These are phyloP conservation scores for Begonia loranthoides DNA, from an alignment of 306 rosid species.

Conservation along the genomic window DNA sequence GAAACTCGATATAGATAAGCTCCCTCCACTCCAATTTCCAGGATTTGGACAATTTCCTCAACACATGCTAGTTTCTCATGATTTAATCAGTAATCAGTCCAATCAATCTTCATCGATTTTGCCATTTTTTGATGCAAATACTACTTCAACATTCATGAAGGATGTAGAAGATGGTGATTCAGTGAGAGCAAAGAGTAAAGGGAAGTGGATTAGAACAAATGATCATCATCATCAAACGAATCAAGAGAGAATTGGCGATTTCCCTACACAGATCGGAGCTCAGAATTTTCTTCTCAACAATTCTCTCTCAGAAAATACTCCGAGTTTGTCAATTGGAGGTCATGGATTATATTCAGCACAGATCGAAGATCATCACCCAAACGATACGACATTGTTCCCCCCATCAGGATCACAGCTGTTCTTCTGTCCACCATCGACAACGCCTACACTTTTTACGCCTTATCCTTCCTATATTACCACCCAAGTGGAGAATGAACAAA, in stretches of 20 bases:
- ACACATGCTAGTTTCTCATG: conserved; percentile 21
- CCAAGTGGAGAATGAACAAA: conserved; percentile 12
- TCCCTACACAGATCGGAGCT: too few relatives aligned
- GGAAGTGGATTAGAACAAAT: conserved; percentile 32
- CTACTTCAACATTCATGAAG: not conserved
- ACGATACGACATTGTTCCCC: too few relatives aligned
- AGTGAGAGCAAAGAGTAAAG: conserved; percentile 11
- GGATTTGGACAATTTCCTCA: conserved; percentile 46
- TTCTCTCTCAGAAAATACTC: not conserved
- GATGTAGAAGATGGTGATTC: not conserved
- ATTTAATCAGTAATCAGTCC: not conserved
- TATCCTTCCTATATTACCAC: conserved; percentile 29
- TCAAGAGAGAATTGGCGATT: conserved; percentile 3
- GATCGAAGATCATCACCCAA: too few relatives aligned
- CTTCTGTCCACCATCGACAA: conserved; percentile 27
- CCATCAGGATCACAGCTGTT: conserved; percentile 12
- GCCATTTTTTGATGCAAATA: not conserved
- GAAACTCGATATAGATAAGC: conserved; percentile 60
- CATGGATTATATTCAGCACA: too few relatives aligned
- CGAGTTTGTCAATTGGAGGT: too few relatives aligned
- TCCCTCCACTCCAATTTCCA: conserved; percentile 69
- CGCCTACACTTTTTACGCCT: conserved; percentile 26
- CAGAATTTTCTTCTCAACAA: conserved; percentile 17
- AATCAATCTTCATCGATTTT: not conserved
- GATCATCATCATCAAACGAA: not conserved